Evolutionary conservation across 2,329 filamentous ascomycete species (phyloP).

Genomic region (Penicillium concentricum): DNA sequence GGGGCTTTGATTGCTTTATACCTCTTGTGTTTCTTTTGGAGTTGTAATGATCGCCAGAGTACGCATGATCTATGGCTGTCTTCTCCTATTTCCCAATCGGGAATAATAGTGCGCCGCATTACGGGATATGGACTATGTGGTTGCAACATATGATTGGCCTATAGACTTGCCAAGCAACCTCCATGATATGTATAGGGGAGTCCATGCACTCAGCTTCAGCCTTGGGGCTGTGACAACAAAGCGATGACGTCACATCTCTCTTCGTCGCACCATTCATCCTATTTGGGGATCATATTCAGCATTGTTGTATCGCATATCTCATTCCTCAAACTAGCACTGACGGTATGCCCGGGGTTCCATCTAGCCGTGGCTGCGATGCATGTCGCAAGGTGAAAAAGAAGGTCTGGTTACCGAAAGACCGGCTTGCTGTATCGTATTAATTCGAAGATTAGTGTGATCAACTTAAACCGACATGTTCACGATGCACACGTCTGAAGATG

Average conservation of each 20-base stretch:
- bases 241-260: not conserved
- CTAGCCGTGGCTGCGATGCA: slow-evolving; percentile 25
- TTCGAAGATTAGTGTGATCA: slow-evolving; percentile 25
- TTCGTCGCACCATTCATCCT: not conserved
- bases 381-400: slow-evolving; percentile 26
- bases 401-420: slow-evolving; percentile 6
- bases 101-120: slow-evolving; percentile 1
- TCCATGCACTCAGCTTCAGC: not conserved
- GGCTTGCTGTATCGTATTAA: not conserved
- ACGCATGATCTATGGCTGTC: not conserved
- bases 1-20: not conserved
- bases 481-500: slow-evolving; percentile 24
- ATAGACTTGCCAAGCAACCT: not conserved
- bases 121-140: not conserved
- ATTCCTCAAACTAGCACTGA: not conserved
- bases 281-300: not conserved
- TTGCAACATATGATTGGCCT: not conserved
- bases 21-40: not conserved
- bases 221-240: not conserved
- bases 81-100: not conserved
- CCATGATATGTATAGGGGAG: too few species aligned
- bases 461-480: slow-evolving; percentile 22
- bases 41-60: not conserved
- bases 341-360: slow-evolving; percentile 23
- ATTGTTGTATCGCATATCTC: not conserved